Base-by-base conservation (phyloP, 2,329 filamentous ascomycete species). In the Pseudogymnoascus sp. region DNA sequence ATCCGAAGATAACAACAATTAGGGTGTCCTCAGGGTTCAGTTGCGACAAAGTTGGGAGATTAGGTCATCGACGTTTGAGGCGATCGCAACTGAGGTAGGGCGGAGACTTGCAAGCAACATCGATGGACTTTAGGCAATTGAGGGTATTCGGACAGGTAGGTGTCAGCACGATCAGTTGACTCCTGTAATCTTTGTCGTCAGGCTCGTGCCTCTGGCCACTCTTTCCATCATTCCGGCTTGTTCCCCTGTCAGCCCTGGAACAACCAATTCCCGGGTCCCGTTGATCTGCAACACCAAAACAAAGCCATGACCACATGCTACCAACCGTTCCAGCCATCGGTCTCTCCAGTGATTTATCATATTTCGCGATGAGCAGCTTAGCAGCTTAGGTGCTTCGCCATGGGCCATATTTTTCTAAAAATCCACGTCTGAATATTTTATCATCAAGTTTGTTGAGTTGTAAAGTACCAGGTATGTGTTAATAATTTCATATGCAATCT, bases 211-310 rank as follows among this genome's bases (percentile, higher is more conserved):
- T 57, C 48, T 57, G 51, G 51, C 51, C 51, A 57, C 51, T 19
- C 48, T 34, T 57, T 34, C 48, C 48, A 57, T 57, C 51, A 57
- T 57, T 57, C 51, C 51, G 51, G 51, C 51, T 34, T 57, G 51
- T 57, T 57, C 51, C 51, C 28, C 51, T 57, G 51, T 57, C 51
- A 34, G 51, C 51, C 28, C 51, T 57, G 51, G 51, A 57, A 57
- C 51, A 57, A 57, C 19, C 10, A 57, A 57, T 57, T 57, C 51
- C 51, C 51, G 28, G 51, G 28, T 19, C 51, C 51, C 51, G 25
- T 34, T 57, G 51, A 57, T 57, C 51, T 16, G 23, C 51, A 57
- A 34, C 48, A 57, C 51, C 51, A 57, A 34, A 57, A 57, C 48
- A 57, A 57, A 34, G 51, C 51, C 25, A 19, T 57, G 25, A 34